A percentile compares a stretch with the other conserved stretches of the same genome.
These are phyloP conservation scores for Arthrobotrys megalospora DNA, from an alignment of 2,329 filamentous ascomycete species.

Conservation along the genomic window DNA sequence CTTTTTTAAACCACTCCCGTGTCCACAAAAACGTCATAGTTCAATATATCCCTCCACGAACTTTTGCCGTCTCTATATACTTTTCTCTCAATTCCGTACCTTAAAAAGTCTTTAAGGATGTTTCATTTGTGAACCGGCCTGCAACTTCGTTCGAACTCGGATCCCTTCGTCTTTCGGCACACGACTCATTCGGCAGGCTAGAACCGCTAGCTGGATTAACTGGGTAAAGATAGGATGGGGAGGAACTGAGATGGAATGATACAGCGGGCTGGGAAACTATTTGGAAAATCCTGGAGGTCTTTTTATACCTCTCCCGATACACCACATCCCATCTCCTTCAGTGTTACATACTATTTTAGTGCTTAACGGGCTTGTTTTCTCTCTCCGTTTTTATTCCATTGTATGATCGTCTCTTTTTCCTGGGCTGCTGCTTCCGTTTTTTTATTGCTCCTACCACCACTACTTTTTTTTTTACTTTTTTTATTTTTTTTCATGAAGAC, in stretches of 20 bases:
- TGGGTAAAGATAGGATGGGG: conserved; percentile 12
- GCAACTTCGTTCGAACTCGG: conserved; percentile 37
- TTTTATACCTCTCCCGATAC: conserved; percentile 26
- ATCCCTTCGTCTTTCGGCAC: conserved; percentile 24
- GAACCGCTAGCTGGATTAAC: conserved; percentile 38
- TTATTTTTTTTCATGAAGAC: conserved; percentile 56
- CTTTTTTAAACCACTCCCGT: conserved; percentile 54
- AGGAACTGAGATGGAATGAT: conserved; percentile 14
- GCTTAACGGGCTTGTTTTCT: conserved; percentile 53
- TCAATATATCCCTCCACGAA: conserved; percentile 61
- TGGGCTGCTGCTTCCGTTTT: conserved; percentile 54
- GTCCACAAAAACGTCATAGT: conserved; percentile 45
- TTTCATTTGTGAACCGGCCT: conserved; percentile 41
- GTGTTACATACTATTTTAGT: conserved; percentile 62
- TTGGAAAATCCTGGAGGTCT: conserved; percentile 9
- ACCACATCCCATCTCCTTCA: conserved; percentile 47
- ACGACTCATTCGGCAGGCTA: conserved; percentile 46
- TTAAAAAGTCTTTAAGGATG: conserved; percentile 50
- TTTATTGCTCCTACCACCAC: conserved; percentile 55
- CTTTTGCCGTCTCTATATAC: conserved; percentile 46
- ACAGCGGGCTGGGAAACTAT: conserved; percentile 3
- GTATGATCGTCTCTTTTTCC: conserved; percentile 61
- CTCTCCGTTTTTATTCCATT: conserved; percentile 52
- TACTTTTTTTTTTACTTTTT: conserved; percentile 55
- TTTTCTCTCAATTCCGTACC: conserved; percentile 48